phyloP scores from a whole-genome alignment of 2,329 filamentous ascomycete species.

The Phialocephala subalpina region DNA sequence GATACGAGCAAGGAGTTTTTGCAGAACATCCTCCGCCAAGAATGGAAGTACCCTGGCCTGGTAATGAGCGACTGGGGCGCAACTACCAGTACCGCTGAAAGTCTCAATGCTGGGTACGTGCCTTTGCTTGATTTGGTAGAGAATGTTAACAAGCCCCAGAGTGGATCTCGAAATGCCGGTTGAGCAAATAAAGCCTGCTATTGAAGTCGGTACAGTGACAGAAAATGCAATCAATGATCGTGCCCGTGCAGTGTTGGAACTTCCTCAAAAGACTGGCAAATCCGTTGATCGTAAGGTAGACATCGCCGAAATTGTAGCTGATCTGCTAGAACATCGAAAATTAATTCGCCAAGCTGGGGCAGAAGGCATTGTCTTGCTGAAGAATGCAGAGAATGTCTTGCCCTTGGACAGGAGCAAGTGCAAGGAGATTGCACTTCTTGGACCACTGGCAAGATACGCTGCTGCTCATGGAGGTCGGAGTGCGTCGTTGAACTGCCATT shows the following conservation, averaged over 20 bases:
- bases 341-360: conserved; percentile 64
- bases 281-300: conserved; percentile 11
- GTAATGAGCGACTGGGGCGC: conserved; percentile 45
- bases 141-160: conserved; percentile 23
- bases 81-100: conserved; percentile 39
- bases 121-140: neutral
- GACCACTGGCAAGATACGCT: conserved; percentile 57
- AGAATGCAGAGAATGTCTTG: conserved; percentile 70
- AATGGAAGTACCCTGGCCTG: conserved; percentile 43
- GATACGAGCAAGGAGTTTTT: conserved; percentile 30
- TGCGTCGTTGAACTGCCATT: conserved; percentile 8
- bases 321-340: conserved; percentile 74
- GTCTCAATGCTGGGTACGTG: conserved; percentile 39
- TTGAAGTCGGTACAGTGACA: neutral
- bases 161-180: conserved; percentile 49
- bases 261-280: neutral
- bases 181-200: neutral
- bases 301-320: neutral
- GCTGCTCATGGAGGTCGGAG: conserved; percentile 70
- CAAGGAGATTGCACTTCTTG: conserved; percentile 63
- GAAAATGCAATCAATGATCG: neutral
- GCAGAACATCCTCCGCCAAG: conserved; percentile 39
- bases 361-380: conserved; percentile 76
- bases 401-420: conserved; percentile 63
- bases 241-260: neutral